A percentile compares a stretch with the other conserved stretches of the same genome.
These are phyloP conservation scores for Athelia sp. DNA, from an alignment of 1,284 basidiomycete species.

Conservation along the genomic window DNA sequence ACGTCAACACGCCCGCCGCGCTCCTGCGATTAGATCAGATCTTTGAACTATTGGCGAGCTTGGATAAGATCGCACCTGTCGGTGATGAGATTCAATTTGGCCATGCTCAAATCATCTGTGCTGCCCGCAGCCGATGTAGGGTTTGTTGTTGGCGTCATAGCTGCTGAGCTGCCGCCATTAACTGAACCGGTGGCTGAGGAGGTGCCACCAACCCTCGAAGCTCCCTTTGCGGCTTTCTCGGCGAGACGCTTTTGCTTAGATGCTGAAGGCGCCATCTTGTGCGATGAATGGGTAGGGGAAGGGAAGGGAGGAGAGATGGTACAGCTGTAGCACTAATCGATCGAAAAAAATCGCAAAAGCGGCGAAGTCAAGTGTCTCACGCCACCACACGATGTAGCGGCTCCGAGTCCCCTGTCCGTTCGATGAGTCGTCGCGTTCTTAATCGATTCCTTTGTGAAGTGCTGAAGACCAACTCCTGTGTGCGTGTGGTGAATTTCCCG, in stretches of 20 bases:
- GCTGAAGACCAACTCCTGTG: no score
- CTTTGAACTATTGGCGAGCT: not conserved
- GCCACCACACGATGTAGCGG: not conserved
- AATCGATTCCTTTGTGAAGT: no score
- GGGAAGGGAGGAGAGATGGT: not conserved
- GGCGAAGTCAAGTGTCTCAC: not conserved
- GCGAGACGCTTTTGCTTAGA: slow-evolving; percentile 86
- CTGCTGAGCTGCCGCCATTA: slow-evolving; percentile 49
- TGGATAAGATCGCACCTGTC: slow-evolving; percentile 55
- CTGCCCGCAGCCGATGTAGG: slow-evolving; percentile 64
- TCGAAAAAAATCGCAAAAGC: no score
- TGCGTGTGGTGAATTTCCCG: no score
- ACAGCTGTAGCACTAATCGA: no score
- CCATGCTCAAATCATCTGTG: slow-evolving; percentile 80
- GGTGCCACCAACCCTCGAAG: slow-evolving; percentile 39
- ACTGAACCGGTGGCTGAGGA: slow-evolving; percentile 57
- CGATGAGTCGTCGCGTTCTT: no score
- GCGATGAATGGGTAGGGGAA: not conserved
- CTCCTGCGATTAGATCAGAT: slow-evolving; percentile 45
- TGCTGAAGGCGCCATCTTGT: slow-evolving; percentile 68
- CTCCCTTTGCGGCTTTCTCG: slow-evolving; percentile 81
- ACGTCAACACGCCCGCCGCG: slow-evolving; percentile 87
- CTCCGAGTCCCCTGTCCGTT: no score
- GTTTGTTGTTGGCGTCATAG: slow-evolving; percentile 74
- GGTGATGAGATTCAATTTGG: slow-evolving; percentile 81